phyloP scores from a whole-genome alignment of 306 rosid genomes.

The Castanea crenata region DNA sequence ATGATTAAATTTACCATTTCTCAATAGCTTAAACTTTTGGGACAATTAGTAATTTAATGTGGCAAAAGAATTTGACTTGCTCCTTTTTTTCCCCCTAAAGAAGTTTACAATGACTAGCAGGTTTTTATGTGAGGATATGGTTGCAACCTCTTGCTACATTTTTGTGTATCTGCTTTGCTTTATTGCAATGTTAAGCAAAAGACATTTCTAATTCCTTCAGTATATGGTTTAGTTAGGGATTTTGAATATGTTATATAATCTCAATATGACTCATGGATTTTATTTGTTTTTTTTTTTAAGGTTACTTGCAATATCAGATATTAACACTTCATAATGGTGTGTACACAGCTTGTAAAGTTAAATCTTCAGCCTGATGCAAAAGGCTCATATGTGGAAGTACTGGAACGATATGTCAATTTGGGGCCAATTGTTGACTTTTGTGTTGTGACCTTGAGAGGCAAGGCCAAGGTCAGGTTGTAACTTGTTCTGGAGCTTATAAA shows the following conservation, averaged over 20 bases:
- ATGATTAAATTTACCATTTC: too few relatives aligned
- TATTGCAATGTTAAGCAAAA: not conserved
- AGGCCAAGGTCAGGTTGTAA: slow-evolving; percentile 99
- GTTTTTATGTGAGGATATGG: not conserved
- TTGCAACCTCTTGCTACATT: not conserved
- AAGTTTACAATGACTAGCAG: not conserved
- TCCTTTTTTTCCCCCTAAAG: too few relatives aligned
- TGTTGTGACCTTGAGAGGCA: slow-evolving; percentile 98
- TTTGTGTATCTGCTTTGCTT: not conserved
- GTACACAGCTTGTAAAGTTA: slow-evolving; percentile 84
- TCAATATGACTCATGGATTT: not conserved
- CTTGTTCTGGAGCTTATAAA: slow-evolving; percentile 98
- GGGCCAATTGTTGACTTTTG: slow-evolving; percentile 98
- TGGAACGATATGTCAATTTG: slow-evolving; percentile 93
- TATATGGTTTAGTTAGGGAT: not conserved
- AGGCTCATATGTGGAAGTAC: slow-evolving; percentile 90
- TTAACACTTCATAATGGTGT: slow-evolving; percentile 37
- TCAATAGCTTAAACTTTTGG: too few relatives aligned
- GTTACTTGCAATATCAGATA: slow-evolving; percentile 14
- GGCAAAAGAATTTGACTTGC: too few relatives aligned
- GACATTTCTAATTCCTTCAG: not conserved
- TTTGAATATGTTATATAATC: too few relatives aligned
- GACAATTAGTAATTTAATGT: too few relatives aligned
- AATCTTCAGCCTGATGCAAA: slow-evolving; percentile 81
- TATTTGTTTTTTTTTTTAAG: slow-evolving; percentile 4